Percentiles rank a stretch among this genome's conserved stretches.
phyloP scores from a whole-genome alignment of 805 yeast genomes.

The Teunomyces panamensis region DNA sequence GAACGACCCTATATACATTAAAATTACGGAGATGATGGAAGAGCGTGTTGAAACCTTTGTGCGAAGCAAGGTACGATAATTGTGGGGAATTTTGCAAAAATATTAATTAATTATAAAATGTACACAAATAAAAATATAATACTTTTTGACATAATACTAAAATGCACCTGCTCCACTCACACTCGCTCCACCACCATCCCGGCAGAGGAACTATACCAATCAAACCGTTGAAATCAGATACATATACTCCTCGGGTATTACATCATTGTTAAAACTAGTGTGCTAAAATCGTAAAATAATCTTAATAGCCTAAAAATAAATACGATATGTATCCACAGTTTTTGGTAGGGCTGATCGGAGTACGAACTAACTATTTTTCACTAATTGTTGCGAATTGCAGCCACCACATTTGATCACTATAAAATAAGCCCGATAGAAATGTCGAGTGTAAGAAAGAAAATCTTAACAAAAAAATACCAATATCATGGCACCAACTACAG shows the following conservation, averaged over 20 bases:
- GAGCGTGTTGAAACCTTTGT: slow-evolving; percentile 21
- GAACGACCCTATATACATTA: slow-evolving; percentile 31
- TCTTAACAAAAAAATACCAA: background rate
- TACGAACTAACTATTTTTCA: background rate
- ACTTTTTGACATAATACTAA: too few relatives aligned
- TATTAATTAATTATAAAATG: background rate
- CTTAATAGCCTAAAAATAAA: too few relatives aligned
- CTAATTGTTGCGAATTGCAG: slow-evolving; percentile 7
- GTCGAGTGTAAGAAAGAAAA: background rate
- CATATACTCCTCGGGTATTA: too few relatives aligned
- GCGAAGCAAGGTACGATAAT: slow-evolving; percentile 1
- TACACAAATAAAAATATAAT: background rate
- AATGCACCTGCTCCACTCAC: too few relatives aligned
- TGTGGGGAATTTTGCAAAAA: background rate
- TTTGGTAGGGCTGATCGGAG: background rate
- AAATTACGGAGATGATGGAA: slow-evolving; percentile 30
- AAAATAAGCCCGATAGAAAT: background rate
- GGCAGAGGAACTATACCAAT: too few relatives aligned
- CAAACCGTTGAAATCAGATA: too few relatives aligned
- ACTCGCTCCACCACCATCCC: too few relatives aligned
- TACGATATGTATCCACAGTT: background rate
- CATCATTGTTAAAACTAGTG: too few relatives aligned
- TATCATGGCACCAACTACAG: slow-evolving; percentile 16
- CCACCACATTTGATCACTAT: slow-evolving; percentile 6
- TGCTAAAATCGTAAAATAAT: too few relatives aligned